Percentiles rank a stretch among this genome's conserved stretches.
Conservation (phyloP, 306 rosid species). For the Canavalia ensiformis region DNA sequence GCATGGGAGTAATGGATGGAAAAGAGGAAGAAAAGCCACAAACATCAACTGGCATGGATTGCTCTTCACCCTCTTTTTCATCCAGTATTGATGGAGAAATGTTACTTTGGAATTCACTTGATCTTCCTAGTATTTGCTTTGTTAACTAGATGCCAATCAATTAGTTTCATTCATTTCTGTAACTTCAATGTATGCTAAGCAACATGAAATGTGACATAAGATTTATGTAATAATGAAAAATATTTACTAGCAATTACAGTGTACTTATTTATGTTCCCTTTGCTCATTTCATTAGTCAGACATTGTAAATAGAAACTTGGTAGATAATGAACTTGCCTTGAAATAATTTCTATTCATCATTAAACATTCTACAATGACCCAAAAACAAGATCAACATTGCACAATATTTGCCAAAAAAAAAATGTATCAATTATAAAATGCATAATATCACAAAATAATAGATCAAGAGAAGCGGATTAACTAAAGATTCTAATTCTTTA, state of each 20-base stretch:
- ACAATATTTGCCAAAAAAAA: too few species aligned
- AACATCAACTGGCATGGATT: constrained; percentile 45
- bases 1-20: constrained; percentile 37
- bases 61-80: constrained; percentile 46
- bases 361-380: too few species aligned
- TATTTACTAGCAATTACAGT: neutral
- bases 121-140: constrained; percentile 75
- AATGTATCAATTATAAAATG: too few species aligned
- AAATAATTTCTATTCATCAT: too few species aligned
- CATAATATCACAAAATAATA: too few species aligned
- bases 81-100: constrained; percentile 62
- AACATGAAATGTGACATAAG: constrained; percentile 19
- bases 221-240: constrained; percentile 22
- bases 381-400: too few species aligned
- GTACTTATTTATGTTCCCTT: neutral
- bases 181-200: constrained; percentile 15
- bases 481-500: too few species aligned
- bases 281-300: neutral
- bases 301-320: neutral
- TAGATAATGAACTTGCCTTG: neutral
- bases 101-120: constrained; percentile 75
- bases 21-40: constrained; percentile 50
- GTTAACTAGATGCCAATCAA: constrained; percentile 53
- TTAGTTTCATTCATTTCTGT: constrained; percentile 19
- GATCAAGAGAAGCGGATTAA: too few species aligned